These are phyloP conservation scores for Kodamaea fungicola DNA, from an alignment of 1,139 yeast genomes.

Conservation along the genomic window DNA sequence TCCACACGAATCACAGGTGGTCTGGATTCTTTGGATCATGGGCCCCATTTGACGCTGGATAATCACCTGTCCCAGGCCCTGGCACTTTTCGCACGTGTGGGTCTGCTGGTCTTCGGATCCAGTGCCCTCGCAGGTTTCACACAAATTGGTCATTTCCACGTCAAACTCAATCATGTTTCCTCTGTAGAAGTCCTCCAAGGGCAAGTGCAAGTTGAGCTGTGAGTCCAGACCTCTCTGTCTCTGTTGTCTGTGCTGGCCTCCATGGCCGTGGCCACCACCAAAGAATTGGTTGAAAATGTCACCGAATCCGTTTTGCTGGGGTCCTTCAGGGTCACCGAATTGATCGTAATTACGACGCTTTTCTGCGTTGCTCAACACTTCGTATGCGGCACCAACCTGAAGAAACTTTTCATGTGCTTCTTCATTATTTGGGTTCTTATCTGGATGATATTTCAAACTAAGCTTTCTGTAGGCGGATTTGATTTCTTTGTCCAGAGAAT, in stretches of 20 bases:
- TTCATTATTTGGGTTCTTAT: conserved; percentile 73
- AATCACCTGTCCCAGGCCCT: conserved; percentile 70
- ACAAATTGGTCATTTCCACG: conserved; percentile 69
- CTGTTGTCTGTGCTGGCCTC: conserved; percentile 29
- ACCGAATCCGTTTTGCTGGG: conserved; percentile 43
- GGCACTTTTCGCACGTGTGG: conserved; percentile 63
- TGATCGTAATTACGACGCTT: conserved; percentile 72
- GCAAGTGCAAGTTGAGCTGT: conserved; percentile 51
- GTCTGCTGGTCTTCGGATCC: conserved; percentile 79
- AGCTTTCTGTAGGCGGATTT: conserved; percentile 82
- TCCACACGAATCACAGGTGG: conserved; percentile 71
- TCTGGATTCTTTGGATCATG: conserved; percentile 82
- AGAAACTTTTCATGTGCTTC: conserved; percentile 83
- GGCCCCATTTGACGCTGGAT: conserved; percentile 79
- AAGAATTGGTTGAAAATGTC: conserved; percentile 73
- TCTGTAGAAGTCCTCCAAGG: conserved; percentile 62
- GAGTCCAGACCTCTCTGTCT: conserved; percentile 60
- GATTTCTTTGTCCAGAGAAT: conserved; percentile 78
- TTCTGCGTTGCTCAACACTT: conserved; percentile 72
- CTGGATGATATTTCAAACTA: conserved; percentile 91
- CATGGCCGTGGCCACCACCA: conserved; percentile 53
- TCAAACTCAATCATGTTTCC: conserved; percentile 64
- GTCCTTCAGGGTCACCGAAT: conserved; percentile 79
- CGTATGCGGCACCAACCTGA: conserved; percentile 93
- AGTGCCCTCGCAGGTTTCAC: conserved; percentile 75